Base-by-base conservation (phyloP, 2,329 filamentous ascomycete species). In the Lecanicillium sp. region DNA sequence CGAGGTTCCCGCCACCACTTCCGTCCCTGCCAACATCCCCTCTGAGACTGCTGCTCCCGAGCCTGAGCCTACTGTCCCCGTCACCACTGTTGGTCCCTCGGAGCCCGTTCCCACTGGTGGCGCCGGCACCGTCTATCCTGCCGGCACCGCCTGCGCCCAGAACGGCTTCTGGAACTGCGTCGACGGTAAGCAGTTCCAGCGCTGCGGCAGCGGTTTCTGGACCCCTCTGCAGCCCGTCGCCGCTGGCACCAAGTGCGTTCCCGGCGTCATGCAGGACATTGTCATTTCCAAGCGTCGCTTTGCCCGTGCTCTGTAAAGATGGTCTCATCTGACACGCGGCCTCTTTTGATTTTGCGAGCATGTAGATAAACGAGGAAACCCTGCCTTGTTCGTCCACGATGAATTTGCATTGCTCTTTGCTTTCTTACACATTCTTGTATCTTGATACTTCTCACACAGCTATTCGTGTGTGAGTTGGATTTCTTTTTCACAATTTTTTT, bases 151-250 rank as follows among this genome's bases (percentile, higher is more conserved):
- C 15, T 81, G 78, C 60, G 57, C 52, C 25, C 42, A 58, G 4
- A 75, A 81, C 49, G 78, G 78, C 15, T 48, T 56, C 13, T 81
- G 73, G 73, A 72, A 75, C 57, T 81, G 78, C 52, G 59, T 77
- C 18, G 63, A 59, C 14, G 75, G 74, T 36, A 59, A 56, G 17
- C 62, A 67, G 36, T 81, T 77, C 65, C 77, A 81, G 59, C 74
- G 75, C 40, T 81, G 77, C 48, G 76, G 74, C n/a, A 71, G 65
- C 12, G 77, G 77, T 5, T 48, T 56, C 39, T 81, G 77, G 77
- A 68, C 70, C 14, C 51, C 48, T 5, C 44, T 63, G 29, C 62
- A 71, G 42, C 49, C 57, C 27, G 66, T 80, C 65, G 68, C 76
- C 2, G 46, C 61, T 2, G 77, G 77, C 28, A 79, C 72, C 12